Conservation (phyloP, 148 eudicot species). For the Pharnaceum exiguum region DNA sequence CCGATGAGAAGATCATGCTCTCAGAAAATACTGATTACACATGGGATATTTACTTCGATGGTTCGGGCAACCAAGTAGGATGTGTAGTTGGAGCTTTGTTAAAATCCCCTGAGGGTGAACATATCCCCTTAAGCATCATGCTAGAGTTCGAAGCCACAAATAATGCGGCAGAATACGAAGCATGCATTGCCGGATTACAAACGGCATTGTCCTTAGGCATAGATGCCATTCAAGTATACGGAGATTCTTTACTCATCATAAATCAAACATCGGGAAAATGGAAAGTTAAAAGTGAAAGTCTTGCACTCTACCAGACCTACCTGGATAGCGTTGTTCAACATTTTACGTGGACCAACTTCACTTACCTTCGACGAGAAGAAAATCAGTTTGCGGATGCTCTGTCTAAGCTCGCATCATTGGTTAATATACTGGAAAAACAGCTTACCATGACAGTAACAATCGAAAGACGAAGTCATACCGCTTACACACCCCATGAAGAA, state of each 20-base stretch:
- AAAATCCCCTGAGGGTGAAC: background rate
- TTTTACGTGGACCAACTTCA: background rate
- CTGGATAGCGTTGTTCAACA: background rate
- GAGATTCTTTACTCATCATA: background rate
- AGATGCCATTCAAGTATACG: background rate
- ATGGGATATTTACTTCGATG: background rate
- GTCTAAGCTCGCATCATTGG: background rate
- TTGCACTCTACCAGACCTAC: background rate
- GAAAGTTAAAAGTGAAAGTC: background rate
- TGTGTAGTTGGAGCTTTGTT: background rate
- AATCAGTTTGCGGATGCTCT: background rate
- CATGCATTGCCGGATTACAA: background rate
- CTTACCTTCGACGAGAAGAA: background rate
- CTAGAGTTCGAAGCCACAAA: background rate
- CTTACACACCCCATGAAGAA: no score
- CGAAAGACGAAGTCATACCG: no score
- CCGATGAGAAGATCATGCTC: background rate
- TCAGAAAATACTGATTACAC: background rate
- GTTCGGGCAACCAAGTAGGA: background rate
- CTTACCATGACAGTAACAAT: no score
- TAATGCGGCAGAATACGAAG: background rate
- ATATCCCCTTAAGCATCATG: background rate
- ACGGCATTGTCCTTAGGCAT: no score
- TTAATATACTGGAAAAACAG: no score
- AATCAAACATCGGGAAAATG: background rate